Evolutionary conservation across 1,139 yeast genomes (phyloP).

Genomic region (Debaryomycetaceae sp.): DNA sequence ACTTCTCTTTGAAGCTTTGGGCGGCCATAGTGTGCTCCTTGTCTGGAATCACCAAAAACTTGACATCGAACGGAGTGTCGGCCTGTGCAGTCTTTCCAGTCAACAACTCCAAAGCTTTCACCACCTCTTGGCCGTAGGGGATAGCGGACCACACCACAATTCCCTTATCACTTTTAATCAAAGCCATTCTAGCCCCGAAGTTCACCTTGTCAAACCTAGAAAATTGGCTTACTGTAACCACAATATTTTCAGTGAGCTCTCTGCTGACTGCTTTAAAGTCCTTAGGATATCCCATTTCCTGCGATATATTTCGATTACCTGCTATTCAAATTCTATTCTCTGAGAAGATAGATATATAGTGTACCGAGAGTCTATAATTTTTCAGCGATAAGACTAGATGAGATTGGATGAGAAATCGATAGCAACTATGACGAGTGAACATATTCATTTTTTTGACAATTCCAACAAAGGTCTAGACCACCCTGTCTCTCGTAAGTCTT

Average conservation of each 20-base stretch:
- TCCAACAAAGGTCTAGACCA: too few relatives aligned
- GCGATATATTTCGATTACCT: too few relatives aligned
- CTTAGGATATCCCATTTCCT: constrained; percentile 5
- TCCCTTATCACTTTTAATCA: constrained; percentile 24
- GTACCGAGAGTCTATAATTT: too few relatives aligned
- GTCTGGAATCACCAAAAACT: constrained; percentile 41
- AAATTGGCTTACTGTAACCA: constrained; percentile 22
- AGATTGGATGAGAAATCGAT: too few relatives aligned
- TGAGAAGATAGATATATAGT: too few relatives aligned
- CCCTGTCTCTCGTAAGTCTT: too few relatives aligned
- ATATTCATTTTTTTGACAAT: too few relatives aligned
- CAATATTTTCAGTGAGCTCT: constrained; percentile 4
- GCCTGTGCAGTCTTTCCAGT: constrained; percentile 18
- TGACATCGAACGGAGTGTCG: constrained; percentile 15
- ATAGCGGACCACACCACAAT: constrained; percentile 50
- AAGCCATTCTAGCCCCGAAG: constrained; percentile 52
- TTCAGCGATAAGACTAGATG: too few relatives aligned
- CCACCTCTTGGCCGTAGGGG: constrained; percentile 40
- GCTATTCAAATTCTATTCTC: too few relatives aligned
- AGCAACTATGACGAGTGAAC: too few relatives aligned
- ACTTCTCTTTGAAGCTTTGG: constrained; percentile 35
- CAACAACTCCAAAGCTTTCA: constrained; percentile 25
- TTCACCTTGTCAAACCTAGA: constrained; percentile 23
- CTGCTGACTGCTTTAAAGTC: constrained; percentile 4
- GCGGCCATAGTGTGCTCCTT: constrained; percentile 45